phyloP scores from a whole-genome alignment of 2,329 filamentous ascomycete genomes.

The Fusarium scirpi region DNA sequence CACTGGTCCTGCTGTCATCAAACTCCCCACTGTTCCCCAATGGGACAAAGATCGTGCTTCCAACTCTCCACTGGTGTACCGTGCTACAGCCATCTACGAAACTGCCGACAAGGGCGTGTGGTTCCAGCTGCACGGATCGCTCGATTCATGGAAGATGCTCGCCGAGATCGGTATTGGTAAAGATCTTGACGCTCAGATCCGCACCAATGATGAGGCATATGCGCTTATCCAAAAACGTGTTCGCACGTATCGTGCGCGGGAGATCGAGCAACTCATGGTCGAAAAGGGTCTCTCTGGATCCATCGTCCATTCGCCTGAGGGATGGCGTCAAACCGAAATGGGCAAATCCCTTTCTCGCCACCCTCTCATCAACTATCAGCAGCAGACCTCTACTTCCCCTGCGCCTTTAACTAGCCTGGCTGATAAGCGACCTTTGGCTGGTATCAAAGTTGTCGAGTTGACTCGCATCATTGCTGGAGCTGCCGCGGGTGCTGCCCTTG shows the following conservation, averaged over 20 bases:
- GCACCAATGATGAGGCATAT: background rate
- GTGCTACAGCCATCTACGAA: slow-evolving; percentile 36
- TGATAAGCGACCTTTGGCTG: background rate
- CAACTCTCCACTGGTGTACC: background rate
- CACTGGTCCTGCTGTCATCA: too few species aligned
- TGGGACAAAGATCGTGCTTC: background rate
- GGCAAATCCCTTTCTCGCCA: background rate
- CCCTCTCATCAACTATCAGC: background rate
- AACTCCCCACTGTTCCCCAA: too few species aligned
- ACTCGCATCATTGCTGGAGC: slow-evolving; percentile 1
- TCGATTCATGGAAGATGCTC: slow-evolving; percentile 33
- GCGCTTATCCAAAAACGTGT: background rate
- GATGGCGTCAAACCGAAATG: background rate
- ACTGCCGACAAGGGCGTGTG: background rate
- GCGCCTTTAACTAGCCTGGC: background rate
- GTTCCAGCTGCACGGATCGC: background rate
- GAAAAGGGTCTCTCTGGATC: slow-evolving; percentile 7
- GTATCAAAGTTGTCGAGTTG: background rate
- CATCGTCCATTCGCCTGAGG: background rate
- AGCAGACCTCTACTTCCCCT: background rate
- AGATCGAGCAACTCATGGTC: background rate
- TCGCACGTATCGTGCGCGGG: background rate
- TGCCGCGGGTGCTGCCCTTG: background rate
- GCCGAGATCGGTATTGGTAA: too few species aligned
- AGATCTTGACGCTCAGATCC: slow-evolving; percentile 49